A percentile compares a stretch with the other conserved stretches of the same genome.
Conservation (phyloP, 163 green algal species). For the Coccomyxa subellipsoidea region DNA sequence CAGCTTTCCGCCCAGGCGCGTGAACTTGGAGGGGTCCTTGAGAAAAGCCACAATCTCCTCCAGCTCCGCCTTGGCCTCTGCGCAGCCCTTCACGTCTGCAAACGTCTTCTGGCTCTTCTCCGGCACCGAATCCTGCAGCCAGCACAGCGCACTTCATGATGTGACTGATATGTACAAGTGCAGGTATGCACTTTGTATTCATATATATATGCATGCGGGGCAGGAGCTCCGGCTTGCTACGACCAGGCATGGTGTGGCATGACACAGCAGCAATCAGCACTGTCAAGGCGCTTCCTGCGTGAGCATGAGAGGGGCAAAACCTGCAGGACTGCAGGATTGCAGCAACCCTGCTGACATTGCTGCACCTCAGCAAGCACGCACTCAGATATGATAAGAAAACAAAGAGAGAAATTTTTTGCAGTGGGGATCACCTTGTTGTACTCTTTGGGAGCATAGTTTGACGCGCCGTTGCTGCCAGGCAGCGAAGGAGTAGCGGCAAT, state of each 20-base stretch:
- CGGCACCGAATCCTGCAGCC: slow-evolving; percentile 63
- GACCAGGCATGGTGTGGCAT: too few relatives aligned
- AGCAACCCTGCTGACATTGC: too few relatives aligned
- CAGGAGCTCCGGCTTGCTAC: too few relatives aligned
- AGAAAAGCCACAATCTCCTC: slow-evolving; percentile 96
- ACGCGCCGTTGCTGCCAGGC: slow-evolving; percentile 6
- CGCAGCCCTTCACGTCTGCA: slow-evolving; percentile 81
- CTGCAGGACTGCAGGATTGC: too few relatives aligned
- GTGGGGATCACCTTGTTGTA: slow-evolving; percentile 65
- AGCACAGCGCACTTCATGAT: background rate
- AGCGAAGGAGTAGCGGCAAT: background rate
- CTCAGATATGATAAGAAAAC: too few relatives aligned
- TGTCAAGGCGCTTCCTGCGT: too few relatives aligned
- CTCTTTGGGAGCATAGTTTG: slow-evolving; percentile 68
- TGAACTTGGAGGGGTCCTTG: slow-evolving; percentile 83
- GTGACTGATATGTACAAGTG: background rate
- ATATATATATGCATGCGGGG: too few relatives aligned
- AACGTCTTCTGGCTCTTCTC: slow-evolving; percentile 83
- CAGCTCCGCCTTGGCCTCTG: slow-evolving; percentile 81
- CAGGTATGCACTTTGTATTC: too few relatives aligned
- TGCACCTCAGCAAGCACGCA: too few relatives aligned
- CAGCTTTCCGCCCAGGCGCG: slow-evolving; percentile 87
- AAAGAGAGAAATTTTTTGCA: too few relatives aligned
- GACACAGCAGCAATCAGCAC: too few relatives aligned
- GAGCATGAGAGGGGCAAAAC: too few relatives aligned